These are phyloP conservation scores for Colletotrichum tropicale DNA, from an alignment of 2,329 filamentous ascomycete species.

Conservation along the genomic window DNA sequence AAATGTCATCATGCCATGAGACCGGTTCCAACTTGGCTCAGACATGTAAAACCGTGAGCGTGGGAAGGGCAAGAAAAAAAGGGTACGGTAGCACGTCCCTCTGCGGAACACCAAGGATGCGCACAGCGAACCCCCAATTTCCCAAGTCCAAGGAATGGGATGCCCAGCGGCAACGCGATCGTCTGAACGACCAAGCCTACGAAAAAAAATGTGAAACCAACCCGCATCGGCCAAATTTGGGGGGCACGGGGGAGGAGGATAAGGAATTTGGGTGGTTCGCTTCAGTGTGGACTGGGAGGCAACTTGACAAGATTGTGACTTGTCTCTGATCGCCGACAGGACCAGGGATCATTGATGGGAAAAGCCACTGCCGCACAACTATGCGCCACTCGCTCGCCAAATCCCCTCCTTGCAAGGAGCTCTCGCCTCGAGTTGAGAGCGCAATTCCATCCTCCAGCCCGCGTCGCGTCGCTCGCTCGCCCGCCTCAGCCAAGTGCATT, in stretches of 20 bases:
- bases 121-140: not conserved
- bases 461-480: not conserved
- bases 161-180: slow-evolving; percentile 6
- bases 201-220: not conserved
- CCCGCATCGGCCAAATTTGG: not conserved
- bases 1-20: slow-evolving; percentile 1
- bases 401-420: not conserved
- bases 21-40: not conserved
- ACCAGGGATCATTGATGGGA: not conserved
- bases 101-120: not conserved
- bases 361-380: not conserved
- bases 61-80: not conserved
- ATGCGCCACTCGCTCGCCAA: not conserved
- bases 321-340: slow-evolving; percentile 18
- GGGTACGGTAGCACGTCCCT: not conserved
- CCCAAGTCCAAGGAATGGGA: slow-evolving; percentile 8
- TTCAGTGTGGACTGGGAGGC: not conserved
- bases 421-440: not conserved
- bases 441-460: not conserved
- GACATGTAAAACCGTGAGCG: not conserved
- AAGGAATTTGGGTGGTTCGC: not conserved
- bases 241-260: not conserved
- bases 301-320: slow-evolving; percentile 19
- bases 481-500: not conserved
- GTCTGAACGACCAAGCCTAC: not conserved